Evolutionary conservation across 2,329 filamentous ascomycete species (phyloP), one percentile per base, ranked within the genome.

Genomic region (Penicillium digitatum): DNA sequence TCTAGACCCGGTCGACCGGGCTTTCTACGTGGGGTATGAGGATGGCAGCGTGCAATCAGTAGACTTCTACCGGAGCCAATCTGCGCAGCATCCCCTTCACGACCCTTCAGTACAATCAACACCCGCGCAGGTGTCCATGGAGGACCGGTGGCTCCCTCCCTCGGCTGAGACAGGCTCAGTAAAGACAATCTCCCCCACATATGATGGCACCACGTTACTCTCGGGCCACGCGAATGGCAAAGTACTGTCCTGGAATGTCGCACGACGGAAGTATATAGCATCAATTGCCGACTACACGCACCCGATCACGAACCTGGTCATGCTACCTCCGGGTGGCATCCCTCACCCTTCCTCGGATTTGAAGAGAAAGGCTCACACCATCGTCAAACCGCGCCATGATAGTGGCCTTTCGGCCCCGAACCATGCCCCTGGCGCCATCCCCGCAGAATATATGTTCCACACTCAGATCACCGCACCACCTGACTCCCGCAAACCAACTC

Each of bases 171-270:
- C 82, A 20, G 89, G 89, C 12, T 79, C 83, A 12, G 82, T 82
- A 4, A 81, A 85, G 24, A 89, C 87, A 65, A 69, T 96, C 54
- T 82, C 82, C 20, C 74, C 95, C 50, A 92, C 84, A 67, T 92
- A 94, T 72, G 93, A 96, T 70, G 89, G 90, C 26, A 91, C 87
- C 40, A 82, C 80, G 8, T 76, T 96, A 22, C 73, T 96, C 26
- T 91, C 91, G 3, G 92, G 92, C 6, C 92, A 97, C 67, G 78
- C 82, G 18, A 88, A 82, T 63, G 93, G 93, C 48, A 89, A 88
- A 66, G 81, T 96, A 38, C 77, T 90, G 31, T 80, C 82, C 51
- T 97, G 93, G 93, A 89, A 90, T 69, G 80, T 93, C 26, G 84
- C 85, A 35, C 85, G 86, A 61, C 83, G 84, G 56, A 84, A 83